A percentile compares a stretch with the other conserved stretches of the same genome.
phyloP scores from a whole-genome alignment of 306 rosid genomes.

The Adenanthera pavonina region DNA sequence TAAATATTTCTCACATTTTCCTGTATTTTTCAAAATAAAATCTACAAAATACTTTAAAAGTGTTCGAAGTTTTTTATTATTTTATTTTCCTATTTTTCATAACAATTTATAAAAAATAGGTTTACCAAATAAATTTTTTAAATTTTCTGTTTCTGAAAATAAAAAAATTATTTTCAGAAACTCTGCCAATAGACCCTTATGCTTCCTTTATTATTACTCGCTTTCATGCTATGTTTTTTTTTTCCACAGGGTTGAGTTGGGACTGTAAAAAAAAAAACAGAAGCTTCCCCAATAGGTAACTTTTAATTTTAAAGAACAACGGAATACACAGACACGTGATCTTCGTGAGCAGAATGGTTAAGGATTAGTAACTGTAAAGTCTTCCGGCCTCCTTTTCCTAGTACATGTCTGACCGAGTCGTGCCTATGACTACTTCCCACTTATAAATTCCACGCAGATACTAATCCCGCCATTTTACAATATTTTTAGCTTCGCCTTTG shows the following conservation, averaged over 20 bases:
- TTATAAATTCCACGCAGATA: background rate
- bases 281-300: slow-evolving; percentile 19
- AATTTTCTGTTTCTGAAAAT: too few relatives aligned
- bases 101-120: too few relatives aligned
- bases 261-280: background rate
- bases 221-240: background rate
- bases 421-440: background rate
- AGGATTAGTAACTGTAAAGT: slow-evolving; percentile 7
- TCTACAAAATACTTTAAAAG: too few relatives aligned
- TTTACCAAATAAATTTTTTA: too few relatives aligned
- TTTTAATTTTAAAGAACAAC: slow-evolving; percentile 35
- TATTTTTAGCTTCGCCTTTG: background rate
- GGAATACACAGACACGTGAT: slow-evolving; percentile 28
- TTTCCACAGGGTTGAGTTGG: background rate
- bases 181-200: too few relatives aligned
- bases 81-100: too few relatives aligned
- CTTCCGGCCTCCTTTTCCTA: background rate
- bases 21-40: too few relatives aligned
- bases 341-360: slow-evolving; percentile 8
- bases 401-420: slow-evolving; percentile 6
- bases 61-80: too few relatives aligned
- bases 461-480: background rate
- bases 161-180: too few relatives aligned
- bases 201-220: too few relatives aligned
- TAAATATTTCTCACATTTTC: too few relatives aligned